Evolutionary conservation across 176 grass and related monocot genomes (phyloP).

Genomic region (Carex scoparia): DNA sequence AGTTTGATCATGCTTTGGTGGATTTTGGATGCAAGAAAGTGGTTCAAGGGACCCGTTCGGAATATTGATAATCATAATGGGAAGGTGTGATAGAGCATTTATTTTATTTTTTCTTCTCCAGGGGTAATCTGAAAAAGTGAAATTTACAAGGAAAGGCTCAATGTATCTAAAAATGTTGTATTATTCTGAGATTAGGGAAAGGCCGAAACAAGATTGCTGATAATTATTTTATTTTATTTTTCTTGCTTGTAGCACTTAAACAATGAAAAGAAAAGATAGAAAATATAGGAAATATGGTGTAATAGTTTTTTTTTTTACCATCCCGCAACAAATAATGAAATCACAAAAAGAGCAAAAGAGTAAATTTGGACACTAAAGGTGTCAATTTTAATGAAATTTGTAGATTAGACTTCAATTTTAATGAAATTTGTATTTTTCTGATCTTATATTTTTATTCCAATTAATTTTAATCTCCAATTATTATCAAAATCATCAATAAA

Average conservation of each 20-base stretch:
- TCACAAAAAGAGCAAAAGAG: no score
- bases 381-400: no score
- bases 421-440: no score
- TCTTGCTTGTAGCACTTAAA: not conserved
- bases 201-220: not conserved
- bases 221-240: not conserved
- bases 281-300: not conserved
- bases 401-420: no score
- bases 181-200: not conserved
- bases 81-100: constrained; percentile 40
- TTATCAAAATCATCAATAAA: no score
- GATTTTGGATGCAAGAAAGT: constrained; percentile 77
- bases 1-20: constrained; percentile 81
- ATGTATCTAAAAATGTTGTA: not conserved
- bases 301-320: no score
- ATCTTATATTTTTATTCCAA: no score
- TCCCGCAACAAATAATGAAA: no score
- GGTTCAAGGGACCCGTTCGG: constrained; percentile 88
- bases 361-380: no score
- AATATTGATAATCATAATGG: constrained; percentile 54
- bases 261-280: not conserved
- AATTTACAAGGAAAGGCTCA: not conserved
- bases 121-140: not conserved
- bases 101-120: not conserved
- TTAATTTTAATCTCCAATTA: no score